Evolutionary conservation across 768 basidiomycete species (phyloP), one percentile per base, ranked within the genome.

Genomic region (Dentipellis sp.): DNA sequence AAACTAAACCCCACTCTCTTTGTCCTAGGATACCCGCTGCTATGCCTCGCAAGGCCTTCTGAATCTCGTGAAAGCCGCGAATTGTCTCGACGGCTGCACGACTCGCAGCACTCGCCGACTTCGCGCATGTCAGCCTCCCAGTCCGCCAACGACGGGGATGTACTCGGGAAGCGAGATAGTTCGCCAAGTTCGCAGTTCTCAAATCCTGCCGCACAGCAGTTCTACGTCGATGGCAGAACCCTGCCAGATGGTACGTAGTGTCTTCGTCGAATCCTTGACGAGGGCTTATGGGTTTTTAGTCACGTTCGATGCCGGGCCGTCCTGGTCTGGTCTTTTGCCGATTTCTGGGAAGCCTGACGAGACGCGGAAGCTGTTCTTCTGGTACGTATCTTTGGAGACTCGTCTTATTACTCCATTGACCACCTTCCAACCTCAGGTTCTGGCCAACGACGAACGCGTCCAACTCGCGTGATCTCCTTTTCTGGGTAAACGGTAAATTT

Each of bases 321-420:
- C 69, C 3, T 66, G 62, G 64, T 58, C 67, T 3, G 64, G 62
- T 14, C 59, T 66, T 11, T 61, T 64, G 63, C 71, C 72, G 7
- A 71, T 69, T 45, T 69, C 65, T 14, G 56, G 48, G 7, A 45
- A 58, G 49, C 38, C 50, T 1, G 56, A 67, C 71, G 80, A 80
- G 29, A 80, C 79, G 4, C 74, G 80, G 21, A 77, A 77, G 74
- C 59, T 64, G 59, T 71, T 62, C 51, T 63, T 62, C 57, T 65
- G 62, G 63, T 60, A 53, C 14, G 10, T 19, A 52, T 45, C 60
- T 17, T 52, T 29, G 36, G 50, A 29, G 29, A 3, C 8, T 11
- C 50, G 37, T 35, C 16, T 14, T 19, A 10, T 29, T 23, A 12
- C 60, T 14, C 23, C 53, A 29, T 16, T 60, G 22, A 47, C 17